Conservation (phyloP, 1,284 basidiomycete genomes). For the Apiotrichum gamsii region DNA sequence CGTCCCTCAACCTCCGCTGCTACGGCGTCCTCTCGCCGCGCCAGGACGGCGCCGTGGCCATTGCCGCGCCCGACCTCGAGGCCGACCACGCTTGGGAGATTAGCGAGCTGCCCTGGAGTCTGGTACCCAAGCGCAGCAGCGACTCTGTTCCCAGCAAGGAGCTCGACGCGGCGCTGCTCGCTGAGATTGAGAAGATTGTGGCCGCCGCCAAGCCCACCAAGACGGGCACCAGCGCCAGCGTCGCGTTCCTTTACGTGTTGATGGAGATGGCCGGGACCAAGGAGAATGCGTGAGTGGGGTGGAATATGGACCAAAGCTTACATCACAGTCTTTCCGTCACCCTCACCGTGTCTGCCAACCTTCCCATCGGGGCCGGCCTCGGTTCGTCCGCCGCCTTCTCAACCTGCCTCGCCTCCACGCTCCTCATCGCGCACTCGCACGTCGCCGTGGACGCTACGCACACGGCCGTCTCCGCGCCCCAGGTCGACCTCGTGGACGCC, state of each 20-base stretch:
- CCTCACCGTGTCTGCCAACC: slow-evolving; percentile 78
- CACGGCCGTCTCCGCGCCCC: slow-evolving; percentile 57
- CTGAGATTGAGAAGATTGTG: slow-evolving; percentile 54
- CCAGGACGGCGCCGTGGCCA: slow-evolving; percentile 65
- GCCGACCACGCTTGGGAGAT: slow-evolving; percentile 78
- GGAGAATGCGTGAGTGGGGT: slow-evolving; percentile 54
- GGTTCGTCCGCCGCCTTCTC: slow-evolving; percentile 96
- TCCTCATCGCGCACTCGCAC: slow-evolving; percentile 53
- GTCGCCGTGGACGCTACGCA: slow-evolving; percentile 50
- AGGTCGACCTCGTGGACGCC: slow-evolving; percentile 73
- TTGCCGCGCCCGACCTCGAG: slow-evolving; percentile 75
- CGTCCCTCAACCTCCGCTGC: slow-evolving; percentile 89
- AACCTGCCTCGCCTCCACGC: slow-evolving; percentile 71
- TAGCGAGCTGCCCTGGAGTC: slow-evolving; percentile 77
- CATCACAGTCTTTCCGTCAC: slow-evolving; percentile 50
- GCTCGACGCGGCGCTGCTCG: slow-evolving; percentile 64
- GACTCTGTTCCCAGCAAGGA: slow-evolving; percentile 54
- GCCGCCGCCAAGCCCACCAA: slow-evolving; percentile 27
- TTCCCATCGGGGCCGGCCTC: slow-evolving; percentile 97
- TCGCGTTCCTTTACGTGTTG: slow-evolving; percentile 92
- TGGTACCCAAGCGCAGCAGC: slow-evolving; percentile 55
- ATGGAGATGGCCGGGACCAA: slow-evolving; percentile 62
- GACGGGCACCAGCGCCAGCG: slow-evolving; percentile 58
- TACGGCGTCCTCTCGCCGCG: slow-evolving; percentile 77
- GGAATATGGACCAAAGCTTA: neutral